These are phyloP conservation scores for Yarrowia galli DNA, from an alignment of 1,139 yeast species.

Conservation along the genomic window DNA sequence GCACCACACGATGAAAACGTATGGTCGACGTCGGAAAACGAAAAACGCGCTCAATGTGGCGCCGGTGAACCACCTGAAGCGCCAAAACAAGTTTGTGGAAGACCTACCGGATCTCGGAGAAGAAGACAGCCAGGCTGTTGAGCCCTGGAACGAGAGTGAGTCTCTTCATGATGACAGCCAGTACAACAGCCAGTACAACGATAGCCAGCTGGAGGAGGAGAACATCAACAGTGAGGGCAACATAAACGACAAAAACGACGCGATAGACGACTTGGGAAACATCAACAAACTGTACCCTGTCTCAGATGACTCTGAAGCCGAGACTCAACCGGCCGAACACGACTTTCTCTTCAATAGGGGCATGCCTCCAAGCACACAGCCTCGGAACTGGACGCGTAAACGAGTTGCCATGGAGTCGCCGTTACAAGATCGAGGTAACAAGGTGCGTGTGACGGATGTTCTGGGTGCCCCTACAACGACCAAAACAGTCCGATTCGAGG, in stretches of 20 bases:
- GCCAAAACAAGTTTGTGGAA: not conserved
- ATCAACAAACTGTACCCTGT: too few species aligned
- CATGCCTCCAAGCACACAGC: slow-evolving; percentile 20
- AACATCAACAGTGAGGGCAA: not conserved
- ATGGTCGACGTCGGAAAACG: slow-evolving; percentile 2
- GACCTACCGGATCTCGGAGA: slow-evolving; percentile 1
- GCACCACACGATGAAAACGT: slow-evolving; percentile 27
- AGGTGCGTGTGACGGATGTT: not conserved
- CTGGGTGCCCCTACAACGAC: not conserved
- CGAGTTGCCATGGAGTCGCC: slow-evolving; percentile 15
- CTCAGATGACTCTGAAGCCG: not conserved
- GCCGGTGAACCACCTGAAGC: slow-evolving; percentile 24
- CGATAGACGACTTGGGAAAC: not conserved
- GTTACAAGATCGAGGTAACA: not conserved
- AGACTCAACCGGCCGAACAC: not conserved
- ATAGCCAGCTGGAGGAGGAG: not conserved
- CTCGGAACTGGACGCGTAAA: slow-evolving; percentile 7
- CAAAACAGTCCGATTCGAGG: slow-evolving; percentile 18
- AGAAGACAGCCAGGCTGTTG: slow-evolving; percentile 19
- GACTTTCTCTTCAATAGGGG: not conserved
- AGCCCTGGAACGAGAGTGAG: not conserved
- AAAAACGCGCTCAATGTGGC: slow-evolving; percentile 6
- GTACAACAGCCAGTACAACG: too few species aligned
- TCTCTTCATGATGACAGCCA: not conserved
- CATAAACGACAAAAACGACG: not conserved